Percentiles rank a stretch among this genome's conserved stretches.
phyloP scores from a whole-genome alignment of 2,329 filamentous ascomycete species.

The Diplodia scrobiculata region DNA sequence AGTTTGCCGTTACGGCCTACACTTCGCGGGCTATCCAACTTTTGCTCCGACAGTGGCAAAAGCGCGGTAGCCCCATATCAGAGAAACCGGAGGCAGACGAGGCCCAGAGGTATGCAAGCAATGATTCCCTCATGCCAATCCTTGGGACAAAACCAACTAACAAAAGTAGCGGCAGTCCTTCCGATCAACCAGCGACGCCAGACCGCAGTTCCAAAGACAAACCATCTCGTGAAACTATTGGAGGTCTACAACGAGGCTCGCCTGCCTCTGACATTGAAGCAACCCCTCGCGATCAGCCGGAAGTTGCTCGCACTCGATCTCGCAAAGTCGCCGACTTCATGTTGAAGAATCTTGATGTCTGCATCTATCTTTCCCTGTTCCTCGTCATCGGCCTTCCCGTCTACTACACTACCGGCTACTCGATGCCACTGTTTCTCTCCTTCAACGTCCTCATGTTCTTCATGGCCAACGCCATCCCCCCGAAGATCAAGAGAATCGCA shows the following conservation, averaged over 20 bases:
- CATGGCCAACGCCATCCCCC: conserved; percentile 53
- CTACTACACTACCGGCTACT: conserved; percentile 58
- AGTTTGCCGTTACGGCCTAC: not conserved
- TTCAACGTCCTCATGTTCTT: conserved; percentile 59
- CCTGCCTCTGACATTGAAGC: not conserved
- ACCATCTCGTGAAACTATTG: not conserved
- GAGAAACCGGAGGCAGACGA: not conserved
- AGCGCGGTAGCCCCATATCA: not conserved
- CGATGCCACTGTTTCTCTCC: conserved; percentile 49
- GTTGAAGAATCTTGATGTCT: conserved; percentile 51
- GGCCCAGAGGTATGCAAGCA: not conserved
- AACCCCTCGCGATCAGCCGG: conserved; percentile 35
- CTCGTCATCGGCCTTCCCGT: conserved; percentile 58
- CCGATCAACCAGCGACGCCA: not conserved
- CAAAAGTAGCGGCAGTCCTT: not conserved
- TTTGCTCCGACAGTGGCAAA: not conserved
- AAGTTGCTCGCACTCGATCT: conserved; percentile 14
- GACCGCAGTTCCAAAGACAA: not conserved
- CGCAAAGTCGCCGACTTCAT: conserved; percentile 56
- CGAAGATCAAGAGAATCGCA: conserved; percentile 55
- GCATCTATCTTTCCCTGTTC: conserved; percentile 52
- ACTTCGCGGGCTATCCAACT: not conserved
- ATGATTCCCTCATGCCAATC: not conserved
- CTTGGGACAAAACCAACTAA: not conserved
- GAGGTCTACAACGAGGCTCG: not conserved